phyloP scores from a whole-genome alignment of 345 rosid genomes.

The Brassica nigra region DNA sequence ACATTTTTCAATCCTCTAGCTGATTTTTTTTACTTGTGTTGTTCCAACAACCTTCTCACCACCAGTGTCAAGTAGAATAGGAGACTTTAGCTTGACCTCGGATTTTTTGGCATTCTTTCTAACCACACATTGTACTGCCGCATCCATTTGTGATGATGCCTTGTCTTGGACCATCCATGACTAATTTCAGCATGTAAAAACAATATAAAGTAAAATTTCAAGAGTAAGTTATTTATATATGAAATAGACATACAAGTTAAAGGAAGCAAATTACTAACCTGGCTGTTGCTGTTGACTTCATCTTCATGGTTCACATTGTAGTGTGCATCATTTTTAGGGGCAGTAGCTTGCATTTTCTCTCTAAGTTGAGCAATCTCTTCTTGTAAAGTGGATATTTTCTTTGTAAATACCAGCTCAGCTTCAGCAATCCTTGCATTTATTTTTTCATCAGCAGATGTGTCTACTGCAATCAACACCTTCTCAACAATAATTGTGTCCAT shows the following conservation, averaged over 20 bases:
- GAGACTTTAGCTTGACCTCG: not conserved
- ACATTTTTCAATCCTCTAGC: not conserved
- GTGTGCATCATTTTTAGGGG: not conserved
- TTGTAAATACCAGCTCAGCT: not conserved
- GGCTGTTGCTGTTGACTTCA: not conserved
- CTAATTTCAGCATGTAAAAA: not conserved
- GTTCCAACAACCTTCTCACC: not conserved
- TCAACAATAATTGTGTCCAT: not conserved
- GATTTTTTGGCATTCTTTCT: not conserved
- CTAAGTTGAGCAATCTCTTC: not conserved
- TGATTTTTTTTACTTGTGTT: not conserved
- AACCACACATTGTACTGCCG: not conserved
- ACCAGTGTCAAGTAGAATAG: not conserved
- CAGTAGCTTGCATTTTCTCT: not conserved
- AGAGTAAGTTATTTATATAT: not conserved
- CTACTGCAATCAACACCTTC: not conserved
- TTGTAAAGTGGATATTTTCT: not conserved
- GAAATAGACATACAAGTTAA: not conserved
- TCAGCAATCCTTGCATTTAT: not conserved
- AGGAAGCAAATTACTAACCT: not conserved
- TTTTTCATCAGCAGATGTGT: not conserved
- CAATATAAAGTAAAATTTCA: not conserved
- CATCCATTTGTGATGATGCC: not conserved
- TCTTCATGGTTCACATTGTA: not conserved
- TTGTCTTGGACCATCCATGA: not conserved